Evolutionary conservation across 768 basidiomycete genomes (phyloP), one percentile per base, ranked within the genome.

Genomic region (Panaeolus cyanescens): DNA sequence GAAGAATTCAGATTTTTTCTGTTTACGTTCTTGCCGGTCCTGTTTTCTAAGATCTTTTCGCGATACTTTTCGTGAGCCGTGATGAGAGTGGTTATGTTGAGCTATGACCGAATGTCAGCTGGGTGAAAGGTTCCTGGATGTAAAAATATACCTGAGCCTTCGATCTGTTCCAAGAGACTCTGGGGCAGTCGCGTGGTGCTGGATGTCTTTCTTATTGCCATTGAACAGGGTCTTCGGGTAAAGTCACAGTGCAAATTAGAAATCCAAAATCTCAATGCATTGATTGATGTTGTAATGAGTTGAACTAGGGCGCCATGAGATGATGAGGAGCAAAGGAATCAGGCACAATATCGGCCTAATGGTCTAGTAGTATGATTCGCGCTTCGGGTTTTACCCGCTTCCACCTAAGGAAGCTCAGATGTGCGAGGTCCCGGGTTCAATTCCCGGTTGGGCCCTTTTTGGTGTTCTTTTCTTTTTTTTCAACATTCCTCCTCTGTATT

Each of bases 1-100:
- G 71, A 89, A 89, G 68, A 82, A 84, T 36, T 80, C 76, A 0
- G 88, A 87, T 67, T 85, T 91, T 45, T 84, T 82, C 67, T 84
- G 80, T 70, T 91, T 93, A 55, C 79, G 79, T 45, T 77, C 78
- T 1, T 76, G 61, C n/a, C 90, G 81, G 30, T 82, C 83, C 65
- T 86, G 81, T 69, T 88, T 50, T 50, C 45, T 50, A 13, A 50
- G 22, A 20, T 50, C 45, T 50, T 50, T 92, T 40, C 91, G 77
- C 13, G 81, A 70, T 54, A 89, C 89, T 70, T 86, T 91, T 5
- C 71, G 66, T 10, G 69, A 68, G 10, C 42, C 50, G 55, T 32
- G 37, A 25, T 58, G 63, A 15, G 61, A 42, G 50, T 53, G 61
- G 15, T 59, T 58, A 10, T n/a, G 58, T 39, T 62, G 50, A 36